Percentiles rank a stretch among this genome's conserved stretches.
These are phyloP conservation scores for Ascochyta viciae-villosae DNA, from an alignment of 2,329 filamentous ascomycete genomes.

Conservation along the genomic window DNA sequence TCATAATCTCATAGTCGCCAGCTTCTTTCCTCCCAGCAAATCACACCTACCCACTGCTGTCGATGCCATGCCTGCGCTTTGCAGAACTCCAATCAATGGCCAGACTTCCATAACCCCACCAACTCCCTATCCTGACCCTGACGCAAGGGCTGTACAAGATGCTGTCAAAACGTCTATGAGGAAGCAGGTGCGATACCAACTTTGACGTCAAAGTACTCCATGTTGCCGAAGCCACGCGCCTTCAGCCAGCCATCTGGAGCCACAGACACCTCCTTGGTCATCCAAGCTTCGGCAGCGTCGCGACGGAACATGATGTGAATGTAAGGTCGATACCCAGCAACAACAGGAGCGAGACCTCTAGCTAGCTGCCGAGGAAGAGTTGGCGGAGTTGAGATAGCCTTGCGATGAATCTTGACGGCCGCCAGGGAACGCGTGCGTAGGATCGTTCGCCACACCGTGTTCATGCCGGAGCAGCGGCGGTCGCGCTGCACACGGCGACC, in stretches of 20 bases:
- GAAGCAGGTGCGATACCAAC: constrained; percentile 24
- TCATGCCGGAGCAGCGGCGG: constrained; percentile 31
- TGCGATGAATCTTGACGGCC: constrained; percentile 30
- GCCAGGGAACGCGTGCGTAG: constrained; percentile 31
- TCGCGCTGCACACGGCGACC: constrained; percentile 32
- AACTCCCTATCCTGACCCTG: background rate
- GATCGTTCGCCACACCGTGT: constrained; percentile 31
- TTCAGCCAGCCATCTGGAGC: constrained; percentile 28
- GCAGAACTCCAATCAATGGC: too few species aligned
- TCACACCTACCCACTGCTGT: background rate
- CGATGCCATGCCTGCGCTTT: too few species aligned
- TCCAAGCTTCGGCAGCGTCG: constrained; percentile 32
- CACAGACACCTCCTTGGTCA: constrained; percentile 20
- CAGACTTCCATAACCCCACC: background rate
- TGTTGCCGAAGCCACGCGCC: constrained; percentile 28
- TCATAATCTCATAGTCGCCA: too few species aligned
- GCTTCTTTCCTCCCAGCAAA: background rate
- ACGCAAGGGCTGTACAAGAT: background rate
- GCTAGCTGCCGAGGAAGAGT: background rate
- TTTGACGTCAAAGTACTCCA: constrained; percentile 40
- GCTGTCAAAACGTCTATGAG: background rate
- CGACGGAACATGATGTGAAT: constrained; percentile 37
- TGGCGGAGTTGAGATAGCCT: constrained; percentile 1
- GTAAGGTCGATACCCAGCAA: constrained; percentile 17
- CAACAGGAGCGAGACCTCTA: background rate